Base-by-base conservation (phyloP, 2,329 filamentous ascomycete species). In the Dactylellina parvicollis region DNA sequence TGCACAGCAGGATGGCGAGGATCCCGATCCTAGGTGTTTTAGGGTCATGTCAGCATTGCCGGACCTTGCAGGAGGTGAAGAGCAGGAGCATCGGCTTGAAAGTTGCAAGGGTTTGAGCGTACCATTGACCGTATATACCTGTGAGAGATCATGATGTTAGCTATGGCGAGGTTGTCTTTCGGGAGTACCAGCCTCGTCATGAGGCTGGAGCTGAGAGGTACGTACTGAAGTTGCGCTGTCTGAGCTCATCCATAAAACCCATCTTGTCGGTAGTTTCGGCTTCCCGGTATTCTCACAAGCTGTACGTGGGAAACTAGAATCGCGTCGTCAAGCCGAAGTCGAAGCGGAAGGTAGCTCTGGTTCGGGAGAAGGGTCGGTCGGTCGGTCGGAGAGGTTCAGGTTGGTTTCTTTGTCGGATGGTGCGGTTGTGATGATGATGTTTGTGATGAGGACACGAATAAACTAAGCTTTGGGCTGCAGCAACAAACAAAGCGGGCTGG, bases 51-150 rank as follows among this genome's bases (percentile, higher is more conserved):
- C 28, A 69, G 66, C 62, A 60, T 38, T 38, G 34, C 30, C 12
- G 56, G 46, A 38, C 12, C 42, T 57, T 61, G 57, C 59, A 54
- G 55, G 55, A 47, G 22, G 10, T 10, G 16, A 56, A 54, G 28
- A 24, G 64, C 62, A 32, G 57, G 28, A 42, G 60, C 14, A 14
- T 38, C 55, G 50, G 14, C 28, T 16, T 26, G 57, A 65, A 73
- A 24, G 49, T n/a, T 36, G 8, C 2, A 18, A 40, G 10, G n/a
- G 28, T 16, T 2, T 14, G 18, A 20, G 80, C 87, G 85, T 84
- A 90, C 88, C 88, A 90, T 89, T 90, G 88, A 81, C 87, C 88
- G 79, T 90, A 90, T 82, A 90, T 90, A 82, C 88, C 88, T 90
- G 77, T 67, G 69, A 69, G 71, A 16, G 56, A 55, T 36, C 34